Base-by-base conservation (phyloP, 179 eudicot genomes). In the Carnegiea gigantea region DNA sequence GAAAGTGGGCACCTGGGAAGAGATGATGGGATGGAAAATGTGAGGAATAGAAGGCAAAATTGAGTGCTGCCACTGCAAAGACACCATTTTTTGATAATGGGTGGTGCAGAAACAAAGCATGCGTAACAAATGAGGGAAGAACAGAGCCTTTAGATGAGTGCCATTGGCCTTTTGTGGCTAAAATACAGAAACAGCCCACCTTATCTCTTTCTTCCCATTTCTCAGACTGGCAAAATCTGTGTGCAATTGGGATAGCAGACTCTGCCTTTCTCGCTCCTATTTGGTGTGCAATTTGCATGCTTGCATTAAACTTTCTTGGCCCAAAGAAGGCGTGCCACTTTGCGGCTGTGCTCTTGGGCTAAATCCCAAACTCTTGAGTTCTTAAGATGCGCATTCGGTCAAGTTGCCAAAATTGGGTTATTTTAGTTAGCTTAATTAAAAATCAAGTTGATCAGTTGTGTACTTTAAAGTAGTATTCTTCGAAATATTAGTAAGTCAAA, bases 51-150 rank as follows among this genome's bases (percentile, higher is more conserved):
- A 82, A 14, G 82, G 85, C 30, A 74, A 23, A 78, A 84, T 38
- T 5, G 86, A 81, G 38, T 78, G 86, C 79, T 65, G 70, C 33
- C 24, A 67, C 17, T 84, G 84, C 80, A 85, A 79, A 72, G 81
- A 79, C 83, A 64, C 85, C 87, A 85, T 85, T 82, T 78, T 74
- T 26, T 49, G 30, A 9, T 36, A 0, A 0, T 13, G 75, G 53
- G 49, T 81, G 68, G 21, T 82, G 77, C 51, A 48, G 75, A 49
- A 23, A 18, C 72, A 48, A 44, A 44, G 48, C 68, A 46, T 65
- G 9, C 62, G 71, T 17, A 26, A 24, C 51, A 20, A 18, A 64
- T 59, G 23, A 21, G 28, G 26, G 30, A 3, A 23, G 77, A 13
- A 48, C 36, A 62, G 23, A 2, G 23, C 0, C 71, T 77, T 8